These are phyloP conservation scores for Sechiopsis laciniata DNA, from an alignment of 306 rosid genomes.

Conservation along the genomic window DNA sequence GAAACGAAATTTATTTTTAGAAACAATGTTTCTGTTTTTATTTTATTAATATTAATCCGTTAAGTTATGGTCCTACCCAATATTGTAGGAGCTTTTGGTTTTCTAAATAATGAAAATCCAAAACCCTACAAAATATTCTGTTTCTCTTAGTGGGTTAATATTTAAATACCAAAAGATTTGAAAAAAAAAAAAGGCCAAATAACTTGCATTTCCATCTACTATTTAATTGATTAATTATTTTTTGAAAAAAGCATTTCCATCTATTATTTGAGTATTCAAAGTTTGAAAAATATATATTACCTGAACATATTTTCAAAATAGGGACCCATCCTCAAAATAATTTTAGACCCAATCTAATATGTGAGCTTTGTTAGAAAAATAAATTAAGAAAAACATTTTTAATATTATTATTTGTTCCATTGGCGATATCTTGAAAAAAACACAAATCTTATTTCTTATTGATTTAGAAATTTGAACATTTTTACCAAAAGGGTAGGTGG, in stretches of 20 bases:
- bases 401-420: background rate
- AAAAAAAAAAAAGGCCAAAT: background rate
- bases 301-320: background rate
- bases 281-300: background rate
- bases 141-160: background rate
- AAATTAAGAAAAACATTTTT: background rate
- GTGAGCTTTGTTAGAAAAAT: background rate
- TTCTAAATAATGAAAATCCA: background rate
- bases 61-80: constrained; percentile 13
- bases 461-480: background rate
- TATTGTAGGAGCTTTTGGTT: background rate
- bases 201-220: background rate
- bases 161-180: background rate
- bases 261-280: background rate
- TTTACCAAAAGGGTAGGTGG: too few relatives aligned
- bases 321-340: background rate
- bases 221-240: too few relatives aligned
- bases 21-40: background rate
- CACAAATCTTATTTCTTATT: background rate
- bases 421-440: background rate
- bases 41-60: background rate
- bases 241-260: background rate
- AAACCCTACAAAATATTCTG: constrained; percentile 1
- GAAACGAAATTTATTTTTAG: background rate
- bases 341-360: constrained; percentile 5